Conservation (phyloP, 148 eudicot species). For the Rhododendron henanense region DNA sequence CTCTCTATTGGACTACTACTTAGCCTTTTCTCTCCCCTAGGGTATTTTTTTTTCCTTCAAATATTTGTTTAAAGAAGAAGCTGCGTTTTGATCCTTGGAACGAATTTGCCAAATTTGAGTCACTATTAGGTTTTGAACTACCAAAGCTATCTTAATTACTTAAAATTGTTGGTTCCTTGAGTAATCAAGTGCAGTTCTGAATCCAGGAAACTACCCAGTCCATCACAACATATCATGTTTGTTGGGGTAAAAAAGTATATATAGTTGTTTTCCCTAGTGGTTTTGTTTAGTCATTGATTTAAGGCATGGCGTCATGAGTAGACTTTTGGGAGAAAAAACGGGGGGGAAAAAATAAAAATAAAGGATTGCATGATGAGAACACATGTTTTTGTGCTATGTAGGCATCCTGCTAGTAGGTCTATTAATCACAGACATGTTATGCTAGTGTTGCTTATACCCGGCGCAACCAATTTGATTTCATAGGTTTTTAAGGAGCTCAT, state of each 20-base stretch:
- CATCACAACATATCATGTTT: not conserved
- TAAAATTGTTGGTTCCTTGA: not conserved
- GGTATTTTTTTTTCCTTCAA: too few relatives aligned
- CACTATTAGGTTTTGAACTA: not conserved
- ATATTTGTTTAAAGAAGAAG: not conserved
- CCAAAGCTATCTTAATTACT: not conserved
- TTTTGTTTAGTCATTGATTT: not conserved
- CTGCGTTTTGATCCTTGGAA: not conserved
- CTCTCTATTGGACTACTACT: not conserved
- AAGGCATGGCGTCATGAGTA: not conserved
- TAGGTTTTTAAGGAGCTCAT: not conserved
- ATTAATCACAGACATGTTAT: not conserved
- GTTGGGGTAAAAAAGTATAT: not conserved
- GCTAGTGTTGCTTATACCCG: not conserved
- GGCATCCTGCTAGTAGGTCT: not conserved
- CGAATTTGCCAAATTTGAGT: not conserved
- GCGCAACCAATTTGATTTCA: not conserved
- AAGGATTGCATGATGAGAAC: not conserved
- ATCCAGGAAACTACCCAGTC: not conserved
- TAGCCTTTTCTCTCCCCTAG: not conserved
- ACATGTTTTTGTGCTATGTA: not conserved
- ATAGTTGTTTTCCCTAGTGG: not conserved
- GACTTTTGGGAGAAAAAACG: not conserved
- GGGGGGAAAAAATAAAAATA: too few relatives aligned
- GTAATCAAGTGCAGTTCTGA: not conserved